Conservation (phyloP, 2,329 filamentous ascomycete genomes). For the Lachnellula suecica region DNA sequence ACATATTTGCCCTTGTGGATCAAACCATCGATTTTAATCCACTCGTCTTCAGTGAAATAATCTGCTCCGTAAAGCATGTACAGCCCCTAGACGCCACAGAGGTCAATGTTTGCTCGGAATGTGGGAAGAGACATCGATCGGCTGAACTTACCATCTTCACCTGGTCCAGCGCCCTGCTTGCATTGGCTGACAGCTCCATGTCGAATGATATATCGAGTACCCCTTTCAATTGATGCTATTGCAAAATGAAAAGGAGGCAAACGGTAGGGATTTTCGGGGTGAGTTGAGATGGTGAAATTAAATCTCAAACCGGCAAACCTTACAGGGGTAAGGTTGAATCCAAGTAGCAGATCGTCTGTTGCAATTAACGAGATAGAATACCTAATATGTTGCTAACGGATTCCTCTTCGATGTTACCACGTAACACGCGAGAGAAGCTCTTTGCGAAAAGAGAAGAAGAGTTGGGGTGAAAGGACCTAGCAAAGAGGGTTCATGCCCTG, state of each 20-base stretch:
- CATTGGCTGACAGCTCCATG: conserved; percentile 20
- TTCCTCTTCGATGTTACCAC: too few species aligned
- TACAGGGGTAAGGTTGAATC: neutral
- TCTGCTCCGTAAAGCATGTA: conserved; percentile 27
- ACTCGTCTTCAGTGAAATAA: conserved; percentile 32
- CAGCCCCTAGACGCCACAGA: conserved; percentile 15
- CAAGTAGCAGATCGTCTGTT: neutral
- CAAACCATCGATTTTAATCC: conserved; percentile 28
- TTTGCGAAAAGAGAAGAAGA: neutral
- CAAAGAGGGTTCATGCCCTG: too few species aligned
- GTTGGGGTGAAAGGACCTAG: neutral
- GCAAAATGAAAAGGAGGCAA: neutral
- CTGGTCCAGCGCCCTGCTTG: conserved; percentile 21
- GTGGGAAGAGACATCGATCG: neutral
- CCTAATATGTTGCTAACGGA: too few species aligned
- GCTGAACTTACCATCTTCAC: conserved; percentile 23
- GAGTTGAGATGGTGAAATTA: neutral
- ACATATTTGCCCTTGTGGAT: conserved; percentile 31
- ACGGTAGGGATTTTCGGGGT: neutral
- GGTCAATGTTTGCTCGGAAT: neutral
- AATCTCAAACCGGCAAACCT: neutral
- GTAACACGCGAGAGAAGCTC: too few species aligned
- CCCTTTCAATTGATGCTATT: neutral
- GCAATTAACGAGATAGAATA: too few species aligned
- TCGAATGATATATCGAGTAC: neutral